Evolutionary conservation across 139 green algal species (phyloP).

Genomic region (Zygnema circumcarinatum): DNA sequence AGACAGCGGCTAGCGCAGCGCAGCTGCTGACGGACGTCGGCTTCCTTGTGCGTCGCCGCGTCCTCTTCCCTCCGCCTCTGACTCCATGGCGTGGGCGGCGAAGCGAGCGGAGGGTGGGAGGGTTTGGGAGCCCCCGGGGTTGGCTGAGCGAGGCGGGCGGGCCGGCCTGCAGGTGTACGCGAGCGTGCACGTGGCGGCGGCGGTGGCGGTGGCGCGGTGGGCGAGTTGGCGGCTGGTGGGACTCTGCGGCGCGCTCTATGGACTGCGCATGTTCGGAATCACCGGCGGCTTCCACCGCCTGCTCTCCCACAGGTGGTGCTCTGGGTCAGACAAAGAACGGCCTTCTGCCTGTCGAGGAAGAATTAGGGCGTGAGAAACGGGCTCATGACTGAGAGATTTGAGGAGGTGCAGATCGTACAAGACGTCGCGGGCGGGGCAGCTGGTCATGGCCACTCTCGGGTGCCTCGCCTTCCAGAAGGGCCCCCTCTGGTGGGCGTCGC

Average conservation of each 20-base stretch:
- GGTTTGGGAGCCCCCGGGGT: too few species aligned
- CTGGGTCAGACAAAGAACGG: too few species aligned
- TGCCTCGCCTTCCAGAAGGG: constrained; percentile 43
- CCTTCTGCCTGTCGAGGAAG: background rate
- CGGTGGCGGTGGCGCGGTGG: background rate
- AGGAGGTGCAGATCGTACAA: constrained; percentile 47
- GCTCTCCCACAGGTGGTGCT: constrained; percentile 53
- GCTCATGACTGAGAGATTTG: background rate
- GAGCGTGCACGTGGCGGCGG: constrained; percentile 37
- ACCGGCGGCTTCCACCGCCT: constrained; percentile 60
- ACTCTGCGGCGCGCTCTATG: constrained; percentile 24
- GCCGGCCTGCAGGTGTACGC: constrained; percentile 57
- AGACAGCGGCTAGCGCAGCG: background rate
- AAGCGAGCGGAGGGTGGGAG: too few species aligned
- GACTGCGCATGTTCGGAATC: constrained; percentile 58
- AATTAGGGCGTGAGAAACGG: background rate
- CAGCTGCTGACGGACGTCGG: background rate
- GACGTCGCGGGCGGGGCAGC: constrained; percentile 25
- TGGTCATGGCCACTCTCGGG: constrained; percentile 37
- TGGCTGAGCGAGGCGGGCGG: too few species aligned
- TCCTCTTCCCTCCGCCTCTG: constrained; percentile 5
- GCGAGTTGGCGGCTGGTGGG: background rate
- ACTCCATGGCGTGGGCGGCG: too few species aligned
- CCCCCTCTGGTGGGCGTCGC: constrained; percentile 53
- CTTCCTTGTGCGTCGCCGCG: background rate